Percentiles rank a stretch among this genome's conserved stretches.
Conservation (phyloP, 352 stramenopile genomes). For the Proteromonas lacertae region DNA sequence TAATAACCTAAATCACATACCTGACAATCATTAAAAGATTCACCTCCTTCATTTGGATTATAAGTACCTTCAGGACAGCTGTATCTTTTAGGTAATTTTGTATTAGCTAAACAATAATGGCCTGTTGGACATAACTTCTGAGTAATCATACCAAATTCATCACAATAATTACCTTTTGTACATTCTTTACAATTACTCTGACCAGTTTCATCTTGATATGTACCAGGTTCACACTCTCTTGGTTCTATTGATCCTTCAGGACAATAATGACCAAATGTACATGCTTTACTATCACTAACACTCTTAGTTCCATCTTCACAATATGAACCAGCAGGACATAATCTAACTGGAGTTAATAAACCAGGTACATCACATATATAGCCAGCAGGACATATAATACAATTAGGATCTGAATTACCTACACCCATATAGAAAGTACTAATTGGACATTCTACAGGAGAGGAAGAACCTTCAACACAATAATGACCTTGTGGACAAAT, state of each 20-base stretch:
- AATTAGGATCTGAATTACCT: slow-evolving; percentile 10
- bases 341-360: slow-evolving; percentile 6
- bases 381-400: slow-evolving; percentile 26
- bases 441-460: neutral
- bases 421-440: slow-evolving; percentile 13
- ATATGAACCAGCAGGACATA: slow-evolving; percentile 25
- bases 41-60: neutral
- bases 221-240: slow-evolving; percentile 16
- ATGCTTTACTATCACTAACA: slow-evolving; percentile 7
- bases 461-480: slow-evolving; percentile 14
- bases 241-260: slow-evolving; percentile 18
- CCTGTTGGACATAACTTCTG: slow-evolving; percentile 20
- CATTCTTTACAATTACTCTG: slow-evolving; percentile 6
- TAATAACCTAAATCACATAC: slow-evolving; percentile 1
- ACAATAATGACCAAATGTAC: slow-evolving; percentile 38
- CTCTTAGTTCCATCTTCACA: slow-evolving; percentile 22
- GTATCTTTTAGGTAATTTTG: slow-evolving; percentile 6
- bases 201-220: slow-evolving; percentile 7
- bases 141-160: neutral
- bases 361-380: slow-evolving; percentile 21
- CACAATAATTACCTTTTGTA: too few species aligned
- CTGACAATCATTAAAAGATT: neutral
- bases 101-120: slow-evolving; percentile 23
- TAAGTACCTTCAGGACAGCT: slow-evolving; percentile 8
- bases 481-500: slow-evolving; percentile 16